A percentile compares a stretch with the other conserved stretches of the same genome.
These are phyloP conservation scores for Hyaloraphidium curvatum DNA, from an alignment of 192 early-diverging fungal genomes.

Conservation along the genomic window DNA sequence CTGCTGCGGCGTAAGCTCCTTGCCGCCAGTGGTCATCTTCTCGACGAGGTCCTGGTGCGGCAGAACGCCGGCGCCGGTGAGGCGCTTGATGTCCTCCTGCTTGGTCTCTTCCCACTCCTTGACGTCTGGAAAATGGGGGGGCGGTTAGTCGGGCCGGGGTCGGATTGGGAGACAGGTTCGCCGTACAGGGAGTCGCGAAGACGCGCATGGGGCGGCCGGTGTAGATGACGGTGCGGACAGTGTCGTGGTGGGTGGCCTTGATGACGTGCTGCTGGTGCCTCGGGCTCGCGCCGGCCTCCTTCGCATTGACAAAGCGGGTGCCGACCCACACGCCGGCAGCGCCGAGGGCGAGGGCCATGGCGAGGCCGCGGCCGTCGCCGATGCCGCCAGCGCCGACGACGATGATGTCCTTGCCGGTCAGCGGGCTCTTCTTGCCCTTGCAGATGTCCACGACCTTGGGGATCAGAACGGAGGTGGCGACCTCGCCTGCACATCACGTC, in stretches of 20 bases:
- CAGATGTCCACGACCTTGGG: constrained; percentile 20
- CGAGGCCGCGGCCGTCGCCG: too few species aligned
- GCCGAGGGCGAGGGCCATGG: too few species aligned
- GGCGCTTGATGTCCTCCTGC: too few species aligned
- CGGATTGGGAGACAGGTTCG: not conserved
- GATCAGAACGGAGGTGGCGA: constrained; percentile 15
- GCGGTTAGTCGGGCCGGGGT: too few species aligned
- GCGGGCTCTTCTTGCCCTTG: constrained; percentile 11
- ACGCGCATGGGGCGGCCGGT: constrained; percentile 20
- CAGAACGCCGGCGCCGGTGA: not conserved
- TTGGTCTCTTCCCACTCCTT: too few species aligned
- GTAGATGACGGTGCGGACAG: constrained; percentile 20
- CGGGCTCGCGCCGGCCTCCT: constrained; percentile 20
- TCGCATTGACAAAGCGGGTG: constrained; percentile 24
- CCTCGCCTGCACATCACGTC: constrained; percentile 5
- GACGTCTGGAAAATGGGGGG: too few species aligned
- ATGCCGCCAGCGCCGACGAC: constrained; percentile 23
- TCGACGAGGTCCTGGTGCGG: too few species aligned
- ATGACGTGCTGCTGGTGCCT: constrained; percentile 14
- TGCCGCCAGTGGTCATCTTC: too few species aligned
- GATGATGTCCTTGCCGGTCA: constrained; percentile 15
- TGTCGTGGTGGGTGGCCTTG: constrained; percentile 12
- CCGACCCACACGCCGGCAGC: not conserved
- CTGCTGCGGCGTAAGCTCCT: too few species aligned
- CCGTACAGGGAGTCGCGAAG: constrained; percentile 10